These are phyloP conservation scores for Hydrangea macrophylla DNA, from an alignment of 148 eudicot species.

Conservation along the genomic window DNA sequence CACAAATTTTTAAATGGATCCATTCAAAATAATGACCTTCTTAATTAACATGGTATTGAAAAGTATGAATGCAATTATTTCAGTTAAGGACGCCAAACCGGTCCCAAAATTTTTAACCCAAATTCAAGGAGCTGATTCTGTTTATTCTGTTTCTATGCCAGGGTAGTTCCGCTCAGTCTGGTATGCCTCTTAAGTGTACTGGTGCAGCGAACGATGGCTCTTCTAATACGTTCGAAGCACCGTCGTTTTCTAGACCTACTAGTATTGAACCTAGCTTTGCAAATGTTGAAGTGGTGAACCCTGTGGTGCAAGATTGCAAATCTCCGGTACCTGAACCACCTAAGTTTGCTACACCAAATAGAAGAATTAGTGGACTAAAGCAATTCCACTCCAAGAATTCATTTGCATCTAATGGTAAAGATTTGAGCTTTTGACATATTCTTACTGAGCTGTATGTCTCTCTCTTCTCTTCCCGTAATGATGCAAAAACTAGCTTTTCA, in stretches of 20 bases:
- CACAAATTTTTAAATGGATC: too few relatives aligned
- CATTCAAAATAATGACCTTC: too few relatives aligned
- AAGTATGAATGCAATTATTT: too few relatives aligned
- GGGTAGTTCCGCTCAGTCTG: constrained; percentile 31
- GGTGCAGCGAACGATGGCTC: constrained; percentile 16
- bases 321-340: constrained; percentile 36
- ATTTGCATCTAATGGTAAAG: too few relatives aligned
- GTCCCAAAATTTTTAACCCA: too few relatives aligned
- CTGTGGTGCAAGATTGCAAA: constrained; percentile 10
- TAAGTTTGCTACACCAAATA: constrained; percentile 41
- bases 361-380: constrained; percentile 8
- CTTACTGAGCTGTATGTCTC: not conserved
- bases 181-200: constrained; percentile 19
- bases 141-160: constrained; percentile 11
- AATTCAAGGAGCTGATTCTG: not conserved
- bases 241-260: constrained; percentile 51
- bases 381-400: constrained; percentile 21
- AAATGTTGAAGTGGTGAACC: constrained; percentile 11
- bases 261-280: constrained; percentile 20
- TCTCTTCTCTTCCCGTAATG: not conserved
- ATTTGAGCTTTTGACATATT: not conserved
- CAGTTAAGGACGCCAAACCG: too few relatives aligned
- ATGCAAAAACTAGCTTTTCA: not conserved
- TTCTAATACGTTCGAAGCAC: constrained; percentile 25
- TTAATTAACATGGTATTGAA: too few relatives aligned